Conservation (phyloP, 805 yeast genomes). For the Starmera caribaea region DNA sequence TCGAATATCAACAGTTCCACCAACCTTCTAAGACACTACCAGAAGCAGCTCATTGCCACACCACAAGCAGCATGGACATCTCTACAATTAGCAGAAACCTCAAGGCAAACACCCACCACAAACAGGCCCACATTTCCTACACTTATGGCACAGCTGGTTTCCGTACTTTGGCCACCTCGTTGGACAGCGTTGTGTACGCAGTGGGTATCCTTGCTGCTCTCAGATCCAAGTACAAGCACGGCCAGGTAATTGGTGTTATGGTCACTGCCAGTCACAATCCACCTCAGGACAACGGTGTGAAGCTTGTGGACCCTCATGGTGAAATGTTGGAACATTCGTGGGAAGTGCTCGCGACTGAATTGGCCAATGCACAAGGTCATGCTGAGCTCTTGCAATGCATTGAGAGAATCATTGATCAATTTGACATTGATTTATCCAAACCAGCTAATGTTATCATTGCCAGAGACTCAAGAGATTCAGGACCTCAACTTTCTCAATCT, state of each 20-base stretch:
- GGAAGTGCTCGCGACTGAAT: conserved; percentile 72
- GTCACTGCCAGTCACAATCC: conserved; percentile 95
- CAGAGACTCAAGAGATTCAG: conserved; percentile 82
- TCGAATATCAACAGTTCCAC: too few relatives aligned
- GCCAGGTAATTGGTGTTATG: conserved; percentile 86
- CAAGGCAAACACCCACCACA: too few relatives aligned
- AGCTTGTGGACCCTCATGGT: conserved; percentile 89
- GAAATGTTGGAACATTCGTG: conserved; percentile 78
- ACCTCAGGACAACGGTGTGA: conserved; percentile 85
- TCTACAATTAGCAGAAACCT: too few relatives aligned
- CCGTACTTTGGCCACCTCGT: conserved; percentile 56
- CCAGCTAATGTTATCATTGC: conserved; percentile 55
- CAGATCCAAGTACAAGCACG: conserved; percentile 62
- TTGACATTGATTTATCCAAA: conserved; percentile 35
- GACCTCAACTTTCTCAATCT: conserved; percentile 53
- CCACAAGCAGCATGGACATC: too few relatives aligned
- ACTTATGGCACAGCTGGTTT: conserved; percentile 98
- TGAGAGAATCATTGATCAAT: conserved; percentile 24
- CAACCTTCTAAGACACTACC: too few relatives aligned
- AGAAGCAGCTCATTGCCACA: too few relatives aligned
- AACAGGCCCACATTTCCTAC: conserved; percentile 25
- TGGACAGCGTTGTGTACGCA: conserved; percentile 77
- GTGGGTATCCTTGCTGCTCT: conserved; percentile 77
- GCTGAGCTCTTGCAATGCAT: conserved; percentile 33
- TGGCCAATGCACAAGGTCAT: conserved; percentile 59